Evolutionary conservation across 768 basidiomycete genomes (phyloP).

Genomic region (Trametes meyenii): DNA sequence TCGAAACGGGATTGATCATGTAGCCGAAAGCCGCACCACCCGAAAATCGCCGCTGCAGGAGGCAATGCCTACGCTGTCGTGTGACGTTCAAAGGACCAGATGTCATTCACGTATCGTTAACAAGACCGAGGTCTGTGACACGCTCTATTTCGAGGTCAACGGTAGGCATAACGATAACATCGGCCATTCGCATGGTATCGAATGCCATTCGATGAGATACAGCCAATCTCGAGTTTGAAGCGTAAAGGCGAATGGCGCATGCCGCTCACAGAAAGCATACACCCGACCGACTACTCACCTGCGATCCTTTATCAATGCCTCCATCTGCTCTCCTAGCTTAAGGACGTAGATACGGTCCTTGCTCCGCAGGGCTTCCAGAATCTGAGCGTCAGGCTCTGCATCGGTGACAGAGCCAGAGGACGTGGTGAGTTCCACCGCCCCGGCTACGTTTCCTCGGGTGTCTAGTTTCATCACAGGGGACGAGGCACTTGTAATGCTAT

Average conservation of each 20-base stretch:
- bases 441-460: slow-evolving; percentile 5
- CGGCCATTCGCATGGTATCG: no score
- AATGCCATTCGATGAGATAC: no score
- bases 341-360: slow-evolving; percentile 88
- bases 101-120: not conserved
- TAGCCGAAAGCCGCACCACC: not conserved
- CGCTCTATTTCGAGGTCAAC: no score
- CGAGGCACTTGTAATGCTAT: slow-evolving; percentile 15
- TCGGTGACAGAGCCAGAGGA: slow-evolving; percentile 15
- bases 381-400: slow-evolving; percentile 72
- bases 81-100: slow-evolving; percentile 13
- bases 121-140: no score
- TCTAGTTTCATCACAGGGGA: slow-evolving; percentile 18
- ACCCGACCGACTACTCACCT: slow-evolving; percentile 49
- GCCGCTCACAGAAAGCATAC: slow-evolving; percentile 12
- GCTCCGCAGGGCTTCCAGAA: slow-evolving; percentile 82
- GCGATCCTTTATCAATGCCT: slow-evolving; percentile 73
- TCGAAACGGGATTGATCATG: no score
- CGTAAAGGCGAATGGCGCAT: no score
- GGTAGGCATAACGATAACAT: no score
- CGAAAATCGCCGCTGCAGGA: not conserved
- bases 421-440: slow-evolving; percentile 14
- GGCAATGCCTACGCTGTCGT: slow-evolving; percentile 11
- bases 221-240: no score
- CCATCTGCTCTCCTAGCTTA: slow-evolving; percentile 88